Evolutionary conservation across 768 basidiomycete genomes (phyloP).

Genomic region (Coprinopsis strossmayeri): DNA sequence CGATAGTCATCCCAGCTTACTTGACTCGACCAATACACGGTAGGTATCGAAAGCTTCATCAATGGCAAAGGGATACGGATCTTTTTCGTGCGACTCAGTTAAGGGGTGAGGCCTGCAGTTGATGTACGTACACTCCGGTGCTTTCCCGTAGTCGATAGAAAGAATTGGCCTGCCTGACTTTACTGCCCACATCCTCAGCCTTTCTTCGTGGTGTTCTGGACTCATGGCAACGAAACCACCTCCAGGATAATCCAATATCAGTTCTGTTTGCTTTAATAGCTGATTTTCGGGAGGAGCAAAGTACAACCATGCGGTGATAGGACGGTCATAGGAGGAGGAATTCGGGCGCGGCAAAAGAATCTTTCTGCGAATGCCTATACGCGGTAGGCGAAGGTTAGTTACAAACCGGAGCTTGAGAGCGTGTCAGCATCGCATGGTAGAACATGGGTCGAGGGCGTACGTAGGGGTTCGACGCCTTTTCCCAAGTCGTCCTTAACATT

Average conservation of each 20-base stretch:
- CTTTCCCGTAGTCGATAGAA: conserved; percentile 91
- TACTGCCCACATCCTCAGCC: conserved; percentile 81
- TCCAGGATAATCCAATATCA: conserved; percentile 91
- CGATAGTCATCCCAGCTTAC: conserved; percentile 21
- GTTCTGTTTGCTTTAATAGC: conserved; percentile 61
- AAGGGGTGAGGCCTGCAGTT: neutral
- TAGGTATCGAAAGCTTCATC: conserved; percentile 95
- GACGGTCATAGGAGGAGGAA: conserved; percentile 69
- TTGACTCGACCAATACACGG: conserved; percentile 68
- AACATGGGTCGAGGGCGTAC: conserved; percentile 32
- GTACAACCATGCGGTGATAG: conserved; percentile 80
- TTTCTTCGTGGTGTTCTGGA: conserved; percentile 94
- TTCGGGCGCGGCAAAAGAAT: conserved; percentile 80
- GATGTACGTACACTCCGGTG: conserved; percentile 71
- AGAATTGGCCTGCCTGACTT: conserved; percentile 74
- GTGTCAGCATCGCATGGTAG: conserved; percentile 3
- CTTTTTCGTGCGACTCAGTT: conserved; percentile 30
- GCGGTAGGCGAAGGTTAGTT: conserved; percentile 53
- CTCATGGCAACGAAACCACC: conserved; percentile 97
- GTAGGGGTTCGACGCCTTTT: conserved; percentile 92
- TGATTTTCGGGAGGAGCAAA: conserved; percentile 65
- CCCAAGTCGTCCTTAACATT: conserved; percentile 95
- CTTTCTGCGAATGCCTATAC: conserved; percentile 59
- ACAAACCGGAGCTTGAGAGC: conserved; percentile 57
- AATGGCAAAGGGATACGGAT: conserved; percentile 95